Conservation (phyloP, 2,329 filamentous ascomycete genomes). For the Fusarium xylarioides region DNA sequence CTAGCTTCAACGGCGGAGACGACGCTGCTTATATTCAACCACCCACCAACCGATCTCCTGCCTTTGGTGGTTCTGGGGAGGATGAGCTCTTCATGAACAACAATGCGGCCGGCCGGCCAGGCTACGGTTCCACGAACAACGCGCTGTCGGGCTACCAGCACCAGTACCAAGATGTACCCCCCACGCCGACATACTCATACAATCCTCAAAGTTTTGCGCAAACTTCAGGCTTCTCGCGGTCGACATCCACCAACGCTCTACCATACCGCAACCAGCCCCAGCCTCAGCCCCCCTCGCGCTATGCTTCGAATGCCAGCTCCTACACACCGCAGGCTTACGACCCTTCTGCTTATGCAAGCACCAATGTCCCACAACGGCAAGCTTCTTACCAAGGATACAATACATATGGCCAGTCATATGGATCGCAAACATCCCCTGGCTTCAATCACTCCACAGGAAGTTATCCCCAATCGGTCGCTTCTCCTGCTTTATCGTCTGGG, state of each 20-base stretch:
- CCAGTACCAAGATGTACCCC: slow-evolving; percentile 58
- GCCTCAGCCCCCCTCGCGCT: slow-evolving; percentile 50
- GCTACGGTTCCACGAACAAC: slow-evolving; percentile 56
- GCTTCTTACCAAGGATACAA: slow-evolving; percentile 60
- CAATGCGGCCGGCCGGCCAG: slow-evolving; percentile 47
- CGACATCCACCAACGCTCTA: slow-evolving; percentile 61
- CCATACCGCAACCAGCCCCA: slow-evolving; percentile 57
- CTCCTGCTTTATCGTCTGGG: slow-evolving; percentile 45
- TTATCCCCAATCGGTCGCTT: slow-evolving; percentile 42
- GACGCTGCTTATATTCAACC: slow-evolving; percentile 66
- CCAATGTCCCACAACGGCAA: slow-evolving; percentile 59
- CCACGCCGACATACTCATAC: slow-evolving; percentile 65
- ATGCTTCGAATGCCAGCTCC: slow-evolving; percentile 50
- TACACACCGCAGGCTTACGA: slow-evolving; percentile 67
- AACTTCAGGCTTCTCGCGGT: slow-evolving; percentile 49
- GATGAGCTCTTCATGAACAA: slow-evolving; percentile 73
- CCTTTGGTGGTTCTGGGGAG: slow-evolving; percentile 44
- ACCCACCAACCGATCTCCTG: slow-evolving; percentile 39
- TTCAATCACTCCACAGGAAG: slow-evolving; percentile 49
- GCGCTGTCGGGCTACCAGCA: slow-evolving; percentile 63
- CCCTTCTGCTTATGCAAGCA: slow-evolving; percentile 65
- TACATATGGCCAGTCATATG: slow-evolving; percentile 55
- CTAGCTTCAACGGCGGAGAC: slow-evolving; percentile 81
- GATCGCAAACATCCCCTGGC: slow-evolving; percentile 47
- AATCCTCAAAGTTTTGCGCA: slow-evolving; percentile 74